Evolutionary conservation across 2,329 filamentous ascomycete genomes (phyloP), one percentile per base, ranked within the genome.

Genomic region (Sporothrix dimorphospora): DNA sequence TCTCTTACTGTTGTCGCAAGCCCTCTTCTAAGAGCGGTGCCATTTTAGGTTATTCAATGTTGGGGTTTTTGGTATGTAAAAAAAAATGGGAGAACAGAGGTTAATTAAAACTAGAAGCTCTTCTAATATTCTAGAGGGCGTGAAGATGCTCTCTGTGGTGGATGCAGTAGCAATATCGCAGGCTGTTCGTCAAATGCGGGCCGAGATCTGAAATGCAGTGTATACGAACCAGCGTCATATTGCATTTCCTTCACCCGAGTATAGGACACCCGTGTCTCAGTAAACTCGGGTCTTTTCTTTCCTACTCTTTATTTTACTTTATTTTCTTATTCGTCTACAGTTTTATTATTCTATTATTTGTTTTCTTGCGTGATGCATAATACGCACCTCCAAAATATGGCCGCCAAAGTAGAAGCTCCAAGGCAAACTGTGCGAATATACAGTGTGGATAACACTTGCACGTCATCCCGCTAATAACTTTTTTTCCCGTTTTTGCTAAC

Each of bases 401-500:
- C 12, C 21, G 12, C 38, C 6, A 65, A 55, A 30, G 4, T 55
- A 16, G 16, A 21, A 8, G 21, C 49, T 53, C 47, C 19, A 21
- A 51, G 19, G 11, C 47, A 16, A 30, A 27, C 59, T 21, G 21
- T 65, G 59, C 38, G 59, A 45, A 65, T 65, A 42, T 45, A 27
- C 59, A 66, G n/a, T 63, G 59, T 45, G 61, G 40, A 4, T 7
- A 42, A 0, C n/a, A 34, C 45, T 30, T 65, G 14, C 45, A 61
- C 57, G 49, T 38, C 51, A 59, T 55, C 70, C 70, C 71, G 45
- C 71, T 72, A 55, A 55, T 57, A 69, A 53, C 59, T 69, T 72
- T 71, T 72, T 69, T 30, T 19, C 51, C 42, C 5, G 21, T 49
- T 16, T n/a, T 42, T 53, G 49, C 66, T 59, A 71, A 55, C 61